Evolutionary conservation across 2,329 filamentous ascomycete genomes (phyloP), one percentile per base, ranked within the genome.

Genomic region (Zopfia rhizophila): DNA sequence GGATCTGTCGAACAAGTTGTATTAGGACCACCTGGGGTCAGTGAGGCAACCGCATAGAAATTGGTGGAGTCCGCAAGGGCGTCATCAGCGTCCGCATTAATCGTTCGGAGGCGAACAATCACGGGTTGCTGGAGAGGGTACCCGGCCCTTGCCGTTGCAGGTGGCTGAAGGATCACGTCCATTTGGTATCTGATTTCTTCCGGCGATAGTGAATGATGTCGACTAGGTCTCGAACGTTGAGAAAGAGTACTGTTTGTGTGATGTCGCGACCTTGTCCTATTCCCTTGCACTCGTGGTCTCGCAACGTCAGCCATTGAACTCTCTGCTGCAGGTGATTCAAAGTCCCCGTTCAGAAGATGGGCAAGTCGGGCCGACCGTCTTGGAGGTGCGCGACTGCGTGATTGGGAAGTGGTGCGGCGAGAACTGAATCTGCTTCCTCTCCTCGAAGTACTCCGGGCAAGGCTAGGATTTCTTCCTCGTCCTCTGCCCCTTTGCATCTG

Each of bases 141-240:
- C 29, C 67, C 69, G 17, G 63, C 62, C 30, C 60, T 62, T 38
- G 66, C 68, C 28, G 53, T 68, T 21, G 61, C 51, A 2, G 69
- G 69, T 5, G 69, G 69, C 42, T 72, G 69, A 11, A 71, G 61
- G 12, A 72, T 51, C 23, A 72, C 65, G 40, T 72, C 69, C 69
- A 72, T 72, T 38, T 55, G 62, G 62, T 71, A 72, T 16, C 56
- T 51, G 14, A 68, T 68, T 11, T 68, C 64, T 28, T 63, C 61
- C 38, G 61, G 58, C 7, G 64, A 61, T 35, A 53, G 23, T 8
- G 58, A 55, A 11, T 44, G 40, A 32, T 55, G 50, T 24, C 58
- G 60, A 21, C 48, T 56, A 24, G 63, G 56, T 51, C 63, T 60
- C 46, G 64, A 60, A 31, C 58, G 59, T 32, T 48, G 55, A 33